phyloP scores from a whole-genome alignment of 768 basidiomycete genomes.

The Coprinopsis cinerea region DNA sequence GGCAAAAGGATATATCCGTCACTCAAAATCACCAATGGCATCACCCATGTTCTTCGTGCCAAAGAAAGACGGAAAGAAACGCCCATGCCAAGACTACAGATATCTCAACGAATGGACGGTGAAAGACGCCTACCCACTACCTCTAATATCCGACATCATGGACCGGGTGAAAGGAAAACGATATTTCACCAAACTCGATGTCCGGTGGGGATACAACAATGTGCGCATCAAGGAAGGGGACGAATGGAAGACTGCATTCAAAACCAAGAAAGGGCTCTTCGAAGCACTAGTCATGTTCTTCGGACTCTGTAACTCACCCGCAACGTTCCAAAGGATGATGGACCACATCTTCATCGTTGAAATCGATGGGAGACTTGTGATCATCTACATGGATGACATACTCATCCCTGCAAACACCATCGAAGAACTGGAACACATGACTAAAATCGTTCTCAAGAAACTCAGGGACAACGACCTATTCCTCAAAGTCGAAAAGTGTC shows the following conservation, averaged over 20 bases:
- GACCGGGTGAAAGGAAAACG: conserved; percentile 6
- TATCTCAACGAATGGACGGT: too few species aligned
- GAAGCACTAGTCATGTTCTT: conserved; percentile 10
- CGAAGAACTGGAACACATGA: conserved; percentile 6
- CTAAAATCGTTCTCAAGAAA: too few species aligned
- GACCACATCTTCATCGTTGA: background rate
- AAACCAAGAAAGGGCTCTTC: conserved; percentile 2
- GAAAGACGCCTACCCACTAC: too few species aligned
- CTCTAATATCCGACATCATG: conserved; percentile 13
- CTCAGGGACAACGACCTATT: too few species aligned
- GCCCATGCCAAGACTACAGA: too few species aligned
- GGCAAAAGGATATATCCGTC: conserved; percentile 14
- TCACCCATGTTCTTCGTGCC: too few species aligned
- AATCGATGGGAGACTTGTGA: conserved; percentile 17
- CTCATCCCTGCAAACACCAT: conserved; percentile 19
- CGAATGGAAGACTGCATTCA: conserved; percentile 7
- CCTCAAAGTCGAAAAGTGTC: too few species aligned
- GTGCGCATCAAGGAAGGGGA: too few species aligned
- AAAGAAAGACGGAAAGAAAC: too few species aligned
- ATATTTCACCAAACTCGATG: conserved; percentile 9
- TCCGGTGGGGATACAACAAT: conserved; percentile 9
- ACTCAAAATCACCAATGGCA: conserved; percentile 18
- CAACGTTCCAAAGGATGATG: conserved; percentile 11
- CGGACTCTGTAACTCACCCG: conserved; percentile 9
- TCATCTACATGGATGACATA: conserved; percentile 37